phyloP scores from a whole-genome alignment of 768 basidiomycete species.

The Crepidotus variabilis region DNA sequence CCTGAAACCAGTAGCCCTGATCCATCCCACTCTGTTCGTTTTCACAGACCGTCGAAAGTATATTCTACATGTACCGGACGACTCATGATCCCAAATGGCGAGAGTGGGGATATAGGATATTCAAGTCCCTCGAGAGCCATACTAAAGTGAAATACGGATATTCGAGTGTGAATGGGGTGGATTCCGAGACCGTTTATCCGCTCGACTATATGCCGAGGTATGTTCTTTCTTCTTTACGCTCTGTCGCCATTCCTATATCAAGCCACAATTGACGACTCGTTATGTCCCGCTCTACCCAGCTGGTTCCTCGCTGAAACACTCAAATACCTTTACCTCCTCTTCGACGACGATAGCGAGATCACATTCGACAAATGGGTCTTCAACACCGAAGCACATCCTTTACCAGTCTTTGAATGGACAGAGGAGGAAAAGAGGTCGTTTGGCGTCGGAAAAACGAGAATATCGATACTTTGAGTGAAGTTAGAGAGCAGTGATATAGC shows the following conservation, averaged over 20 bases:
- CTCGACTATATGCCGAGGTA: slow-evolving; percentile 75
- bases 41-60: slow-evolving; percentile 62
- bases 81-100: slow-evolving; percentile 68
- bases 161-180: slow-evolving; percentile 47
- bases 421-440: slow-evolving; percentile 36
- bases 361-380: slow-evolving; percentile 55
- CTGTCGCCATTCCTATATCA: too few species aligned
- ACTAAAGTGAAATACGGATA: slow-evolving; percentile 57
- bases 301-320: slow-evolving; percentile 47
- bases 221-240: slow-evolving; percentile 12
- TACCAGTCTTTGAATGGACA: slow-evolving; percentile 63
- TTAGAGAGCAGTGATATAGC: too few species aligned
- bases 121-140: slow-evolving; percentile 55
- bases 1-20: not conserved
- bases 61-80: slow-evolving; percentile 66
- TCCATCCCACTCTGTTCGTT: not conserved
- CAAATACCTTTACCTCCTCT: slow-evolving; percentile 67
- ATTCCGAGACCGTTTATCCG: slow-evolving; percentile 27
- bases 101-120: slow-evolving; percentile 69
- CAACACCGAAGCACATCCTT: slow-evolving; percentile 70
- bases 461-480: too few species aligned
- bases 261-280: not conserved
- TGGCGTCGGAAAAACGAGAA: too few species aligned
- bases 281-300: slow-evolving; percentile 20
- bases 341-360: slow-evolving; percentile 50